Conservation (phyloP, 805 yeast species). For the Wickerhamiella lipophila region DNA sequence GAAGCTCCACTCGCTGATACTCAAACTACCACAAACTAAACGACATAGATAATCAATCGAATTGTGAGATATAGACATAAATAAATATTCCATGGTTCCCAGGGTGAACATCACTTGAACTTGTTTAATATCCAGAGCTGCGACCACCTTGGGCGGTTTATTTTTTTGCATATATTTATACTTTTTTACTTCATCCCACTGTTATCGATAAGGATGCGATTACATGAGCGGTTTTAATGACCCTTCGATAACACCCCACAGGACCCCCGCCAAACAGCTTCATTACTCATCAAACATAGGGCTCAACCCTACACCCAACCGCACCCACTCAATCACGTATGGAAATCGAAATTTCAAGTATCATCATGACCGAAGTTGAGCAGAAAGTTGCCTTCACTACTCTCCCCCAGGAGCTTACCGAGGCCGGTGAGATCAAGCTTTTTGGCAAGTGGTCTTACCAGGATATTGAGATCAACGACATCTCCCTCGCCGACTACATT, state of each 20-base stretch:
- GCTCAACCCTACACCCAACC: constrained; percentile 5
- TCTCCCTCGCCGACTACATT: constrained; percentile 95
- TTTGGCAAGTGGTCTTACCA: constrained; percentile 99
- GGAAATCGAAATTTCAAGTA: constrained; percentile 3
- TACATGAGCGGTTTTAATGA: too few species aligned
- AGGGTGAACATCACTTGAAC: too few species aligned
- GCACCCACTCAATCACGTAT: constrained; percentile 10
- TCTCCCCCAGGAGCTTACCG: constrained; percentile 93
- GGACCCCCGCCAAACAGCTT: neutral
- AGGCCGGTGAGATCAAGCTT: constrained; percentile 90
- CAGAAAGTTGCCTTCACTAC: constrained; percentile 82
- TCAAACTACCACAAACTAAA: too few species aligned
- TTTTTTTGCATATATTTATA: too few species aligned
- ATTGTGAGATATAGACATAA: too few species aligned
- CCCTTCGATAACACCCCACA: neutral
- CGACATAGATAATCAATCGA: too few species aligned
- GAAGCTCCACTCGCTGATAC: neutral
- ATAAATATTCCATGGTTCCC: too few species aligned
- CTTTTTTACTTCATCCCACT: too few species aligned
- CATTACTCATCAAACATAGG: constrained; percentile 3
- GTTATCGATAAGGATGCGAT: too few species aligned
- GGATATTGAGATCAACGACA: constrained; percentile 94
- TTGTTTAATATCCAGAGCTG: too few species aligned
- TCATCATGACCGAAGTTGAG: constrained; percentile 49
- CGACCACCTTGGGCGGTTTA: too few species aligned